Percentiles rank a stretch among this genome's conserved stretches.
Conservation (phyloP, 331 rosid genomes). For the Cydonia oblonga region DNA sequence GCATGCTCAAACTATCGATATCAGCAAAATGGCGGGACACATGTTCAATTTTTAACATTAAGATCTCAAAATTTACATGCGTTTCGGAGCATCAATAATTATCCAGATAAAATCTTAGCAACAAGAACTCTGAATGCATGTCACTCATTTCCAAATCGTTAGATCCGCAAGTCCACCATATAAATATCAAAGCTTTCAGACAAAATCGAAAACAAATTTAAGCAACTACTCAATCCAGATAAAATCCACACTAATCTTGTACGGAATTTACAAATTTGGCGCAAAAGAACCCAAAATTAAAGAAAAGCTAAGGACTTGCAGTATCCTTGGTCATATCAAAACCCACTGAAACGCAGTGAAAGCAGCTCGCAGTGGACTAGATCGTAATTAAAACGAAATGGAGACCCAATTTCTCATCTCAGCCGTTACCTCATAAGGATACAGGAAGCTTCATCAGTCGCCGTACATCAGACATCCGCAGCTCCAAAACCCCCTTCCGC, state of each 20-base stretch:
- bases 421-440: not conserved
- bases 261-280: conserved; percentile 5
- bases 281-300: not conserved
- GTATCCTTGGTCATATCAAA: conserved; percentile 17
- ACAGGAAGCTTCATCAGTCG: not conserved
- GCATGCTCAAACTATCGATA: not conserved
- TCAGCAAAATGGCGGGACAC: not conserved
- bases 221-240: not conserved
- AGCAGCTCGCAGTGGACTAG: conserved; percentile 7
- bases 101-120: not conserved
- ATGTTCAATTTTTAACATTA: not conserved
- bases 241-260: conserved; percentile 11
- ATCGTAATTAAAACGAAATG: conserved; percentile 16
- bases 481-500: conserved; percentile 5
- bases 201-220: conserved; percentile 1
- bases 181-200: not conserved
- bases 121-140: not conserved
- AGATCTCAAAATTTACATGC: not conserved
- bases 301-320: not conserved
- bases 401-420: conserved; percentile 22
- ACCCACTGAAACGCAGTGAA: not conserved
- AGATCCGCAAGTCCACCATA: conserved; percentile 14
- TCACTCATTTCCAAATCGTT: conserved; percentile 4
- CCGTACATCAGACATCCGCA: not conserved
- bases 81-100: not conserved